Percentiles rank a stretch among this genome's conserved stretches.
phyloP scores from a whole-genome alignment of 305 asterid species.

The Ilex paraguariensis region DNA sequence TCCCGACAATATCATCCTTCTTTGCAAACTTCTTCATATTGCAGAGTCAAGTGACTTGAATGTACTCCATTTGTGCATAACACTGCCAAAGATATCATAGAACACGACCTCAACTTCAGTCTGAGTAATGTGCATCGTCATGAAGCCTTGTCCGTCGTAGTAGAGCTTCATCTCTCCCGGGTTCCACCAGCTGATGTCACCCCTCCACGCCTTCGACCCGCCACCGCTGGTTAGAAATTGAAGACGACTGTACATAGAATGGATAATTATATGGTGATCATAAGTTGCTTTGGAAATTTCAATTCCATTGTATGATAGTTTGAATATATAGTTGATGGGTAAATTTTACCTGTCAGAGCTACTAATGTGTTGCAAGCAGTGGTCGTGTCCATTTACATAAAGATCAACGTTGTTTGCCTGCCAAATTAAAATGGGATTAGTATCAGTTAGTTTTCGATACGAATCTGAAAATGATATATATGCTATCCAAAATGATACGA shows the following conservation, averaged over 20 bases:
- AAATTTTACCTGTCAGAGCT: conserved; percentile 9
- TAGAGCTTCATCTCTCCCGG: conserved; percentile 43
- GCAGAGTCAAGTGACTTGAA: conserved; percentile 28
- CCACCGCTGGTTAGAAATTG: conserved; percentile 75
- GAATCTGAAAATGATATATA: no score
- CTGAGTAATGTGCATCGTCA: conserved; percentile 48
- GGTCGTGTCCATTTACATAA: conserved; percentile 77
- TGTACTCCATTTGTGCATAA: conserved; percentile 46
- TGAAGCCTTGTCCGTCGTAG: conserved; percentile 75
- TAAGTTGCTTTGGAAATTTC: no score
- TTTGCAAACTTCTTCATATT: background rate
- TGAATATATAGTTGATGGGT: no score
- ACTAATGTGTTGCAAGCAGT: conserved; percentile 63
- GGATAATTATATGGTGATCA: background rate
- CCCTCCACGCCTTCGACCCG: conserved; percentile 76
- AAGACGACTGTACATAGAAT: conserved; percentile 32
- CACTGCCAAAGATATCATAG: conserved; percentile 46
- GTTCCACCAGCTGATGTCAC: conserved; percentile 20
- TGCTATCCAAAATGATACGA: no score
- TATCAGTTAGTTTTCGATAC: no score
- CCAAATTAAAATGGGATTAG: background rate
- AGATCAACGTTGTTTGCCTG: conserved; percentile 64
- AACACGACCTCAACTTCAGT: conserved; percentile 31
- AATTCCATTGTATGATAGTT: no score
- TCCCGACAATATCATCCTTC: no score